Base-by-base conservation (phyloP, 495 filamentous ascomycete genomes). In the Aspergillus diversus region DNA sequence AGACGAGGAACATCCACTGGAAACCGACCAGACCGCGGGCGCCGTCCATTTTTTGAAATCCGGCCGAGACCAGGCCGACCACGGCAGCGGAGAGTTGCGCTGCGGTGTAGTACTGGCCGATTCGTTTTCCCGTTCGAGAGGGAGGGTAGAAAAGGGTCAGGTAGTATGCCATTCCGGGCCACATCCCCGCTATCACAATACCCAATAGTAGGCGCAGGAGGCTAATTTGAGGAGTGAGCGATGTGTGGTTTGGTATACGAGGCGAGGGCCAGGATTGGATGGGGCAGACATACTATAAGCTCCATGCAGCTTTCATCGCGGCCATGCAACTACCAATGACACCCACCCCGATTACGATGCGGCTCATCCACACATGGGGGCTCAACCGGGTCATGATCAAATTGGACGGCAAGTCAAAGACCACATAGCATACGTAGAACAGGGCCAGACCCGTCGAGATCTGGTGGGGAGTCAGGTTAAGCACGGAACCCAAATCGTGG, bases 121-220 rank as follows among this genome's bases (percentile, higher is more conserved):
- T 96, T 5, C 93, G 83, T 71, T 95, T 96, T 4, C 92, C 92
- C 6, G 89, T 95, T 9, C 90, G 85, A 0, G 87, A 90, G 0
- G 92, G 91, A 0, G 92, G 93, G 69, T 97, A 97, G 81, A 96
- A 97, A 15, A 97, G 82, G 1, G 93, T 95, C 21, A 97, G 81
- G 67, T 96, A 96, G 75, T 95, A 96, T 17, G 92, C 85, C 92
- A 97, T 96, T 42, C 93, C 93, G 2, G 93, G 93, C 92, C 93
- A 96, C 87, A 97, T 92, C 16, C 93, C 93, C 9, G 93, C 92
- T 69, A 92, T 93, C 17, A 96, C 92, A 57, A 96, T 83, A 47
- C 93, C 93, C 13, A 96, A 82, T 7, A 97, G 81, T 50, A 96
- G 86, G n/a, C 93, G 89, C 5, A 97, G 82, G 33, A 96, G 81